A percentile compares a stretch with the other conserved stretches of the same genome.
Evolutionary conservation across 768 basidiomycete genomes (phyloP).

Genomic region (Phlegmacium glaucopus): DNA sequence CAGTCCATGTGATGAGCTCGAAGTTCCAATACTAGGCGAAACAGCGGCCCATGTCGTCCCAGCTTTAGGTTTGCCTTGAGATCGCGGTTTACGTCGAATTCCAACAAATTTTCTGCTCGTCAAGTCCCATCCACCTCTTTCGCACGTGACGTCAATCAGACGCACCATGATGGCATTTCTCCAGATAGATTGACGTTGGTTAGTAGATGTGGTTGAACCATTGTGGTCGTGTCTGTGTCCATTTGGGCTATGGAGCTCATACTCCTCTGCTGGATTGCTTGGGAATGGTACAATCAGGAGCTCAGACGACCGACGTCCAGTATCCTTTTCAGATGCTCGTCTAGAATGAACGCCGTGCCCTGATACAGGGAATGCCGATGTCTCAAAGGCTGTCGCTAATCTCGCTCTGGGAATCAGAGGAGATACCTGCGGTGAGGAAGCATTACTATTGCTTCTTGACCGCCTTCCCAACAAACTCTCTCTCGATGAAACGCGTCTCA

Average conservation of each 20-base stretch:
- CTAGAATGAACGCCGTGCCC: slow-evolving; percentile 77
- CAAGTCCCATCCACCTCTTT: slow-evolving; percentile 79
- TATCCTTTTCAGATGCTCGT: slow-evolving; percentile 67
- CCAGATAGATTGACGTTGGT: slow-evolving; percentile 45
- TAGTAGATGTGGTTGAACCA: slow-evolving; percentile 35
- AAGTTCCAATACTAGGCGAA: slow-evolving; percentile 2
- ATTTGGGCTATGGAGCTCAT: slow-evolving; percentile 26
- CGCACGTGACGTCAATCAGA: slow-evolving; percentile 56
- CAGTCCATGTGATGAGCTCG: slow-evolving; percentile 39
- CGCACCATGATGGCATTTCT: slow-evolving; percentile 51
- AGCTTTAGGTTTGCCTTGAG: slow-evolving; percentile 27
- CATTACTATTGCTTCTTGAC: slow-evolving; percentile 62
- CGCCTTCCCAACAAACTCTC: slow-evolving; percentile 42
- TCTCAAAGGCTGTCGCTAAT: slow-evolving; percentile 45
- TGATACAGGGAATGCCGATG: slow-evolving; percentile 70
- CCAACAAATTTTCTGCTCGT: slow-evolving; percentile 58
- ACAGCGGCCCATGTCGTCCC: not conserved
- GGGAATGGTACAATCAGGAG: slow-evolving; percentile 42
- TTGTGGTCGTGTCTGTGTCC: slow-evolving; percentile 14
- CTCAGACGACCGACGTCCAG: slow-evolving; percentile 46
- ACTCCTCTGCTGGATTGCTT: slow-evolving; percentile 32
- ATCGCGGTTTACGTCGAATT: slow-evolving; percentile 61
- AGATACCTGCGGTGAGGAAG: slow-evolving; percentile 38
- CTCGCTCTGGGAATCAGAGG: slow-evolving; percentile 48
- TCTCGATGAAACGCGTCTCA: slow-evolving; percentile 42